These are phyloP conservation scores for Trichoderma cornu-damae DNA, from an alignment of 2,329 filamentous ascomycete species.

Conservation along the genomic window DNA sequence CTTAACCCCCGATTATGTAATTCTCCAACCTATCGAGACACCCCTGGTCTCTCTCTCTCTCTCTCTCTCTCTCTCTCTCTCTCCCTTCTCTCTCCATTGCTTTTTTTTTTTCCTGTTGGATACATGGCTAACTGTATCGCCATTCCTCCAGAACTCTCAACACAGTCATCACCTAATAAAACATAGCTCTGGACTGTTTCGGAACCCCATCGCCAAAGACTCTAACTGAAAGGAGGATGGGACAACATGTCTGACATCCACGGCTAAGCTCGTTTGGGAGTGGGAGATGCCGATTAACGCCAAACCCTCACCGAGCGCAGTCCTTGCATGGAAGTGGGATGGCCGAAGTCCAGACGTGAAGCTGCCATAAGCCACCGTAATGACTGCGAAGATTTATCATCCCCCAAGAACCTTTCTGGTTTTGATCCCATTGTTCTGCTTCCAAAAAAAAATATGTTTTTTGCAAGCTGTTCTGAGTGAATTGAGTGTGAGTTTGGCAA, in stretches of 20 bases:
- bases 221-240: neutral
- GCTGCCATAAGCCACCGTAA: neutral
- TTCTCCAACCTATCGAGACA: no score
- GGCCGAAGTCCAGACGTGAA: neutral
- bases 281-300: constrained; percentile 16
- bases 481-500: neutral
- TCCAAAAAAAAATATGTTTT: neutral
- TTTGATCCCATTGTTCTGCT: neutral
- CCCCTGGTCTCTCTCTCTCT: no score
- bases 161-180: neutral
- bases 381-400: constrained; percentile 9
- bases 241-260: neutral
- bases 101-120: neutral
- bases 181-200: constrained; percentile 3
- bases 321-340: constrained; percentile 9
- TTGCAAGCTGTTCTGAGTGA: neutral
- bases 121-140: neutral
- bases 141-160: neutral
- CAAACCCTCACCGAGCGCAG: neutral
- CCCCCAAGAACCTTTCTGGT: neutral
- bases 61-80: no score
- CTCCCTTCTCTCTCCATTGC: no score
- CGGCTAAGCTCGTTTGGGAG: neutral
- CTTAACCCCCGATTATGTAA: no score
- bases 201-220: neutral